phyloP scores from a whole-genome alignment of 495 filamentous ascomycete species.

The Glonium stellatum region DNA sequence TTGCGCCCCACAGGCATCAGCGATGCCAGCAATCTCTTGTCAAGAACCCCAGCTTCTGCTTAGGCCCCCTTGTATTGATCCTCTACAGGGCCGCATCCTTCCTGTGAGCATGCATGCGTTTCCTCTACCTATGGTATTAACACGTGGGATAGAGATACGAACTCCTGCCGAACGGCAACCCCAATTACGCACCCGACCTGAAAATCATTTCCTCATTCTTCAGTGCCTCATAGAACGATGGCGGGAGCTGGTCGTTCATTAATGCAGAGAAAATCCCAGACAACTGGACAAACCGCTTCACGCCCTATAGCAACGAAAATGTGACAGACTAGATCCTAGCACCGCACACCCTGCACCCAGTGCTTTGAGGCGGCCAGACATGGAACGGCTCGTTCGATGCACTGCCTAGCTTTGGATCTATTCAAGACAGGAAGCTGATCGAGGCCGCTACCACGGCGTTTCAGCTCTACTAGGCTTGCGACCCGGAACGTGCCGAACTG shows the following conservation, averaged over 20 bases:
- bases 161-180: slow-evolving; percentile 34
- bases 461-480: neutral
- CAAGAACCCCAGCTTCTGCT: slow-evolving; percentile 38
- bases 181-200: slow-evolving; percentile 31
- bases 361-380: slow-evolving; percentile 38
- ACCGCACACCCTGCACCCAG: slow-evolving; percentile 36
- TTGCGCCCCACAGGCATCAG: slow-evolving; percentile 34
- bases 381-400: slow-evolving; percentile 34
- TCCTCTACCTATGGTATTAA: neutral
- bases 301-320: slow-evolving; percentile 31
- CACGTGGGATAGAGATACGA: slow-evolving; percentile 26
- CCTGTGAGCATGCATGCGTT: slow-evolving; percentile 13
- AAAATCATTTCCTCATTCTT: slow-evolving; percentile 34
- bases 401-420: slow-evolving; percentile 29
- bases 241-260: slow-evolving; percentile 34
- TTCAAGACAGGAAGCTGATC: slow-evolving; percentile 30
- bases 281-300: slow-evolving; percentile 37
- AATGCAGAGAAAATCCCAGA: slow-evolving; percentile 36
- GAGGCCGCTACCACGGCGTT: neutral
- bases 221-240: slow-evolving; percentile 30
- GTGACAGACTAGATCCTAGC: slow-evolving; percentile 33
- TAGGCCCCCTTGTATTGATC: slow-evolving; percentile 34
- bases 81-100: slow-evolving; percentile 39
- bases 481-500: neutral
- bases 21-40: slow-evolving; percentile 34